Conservation (phyloP, 2,329 filamentous ascomycete genomes). For the Penicillium sp. region DNA sequence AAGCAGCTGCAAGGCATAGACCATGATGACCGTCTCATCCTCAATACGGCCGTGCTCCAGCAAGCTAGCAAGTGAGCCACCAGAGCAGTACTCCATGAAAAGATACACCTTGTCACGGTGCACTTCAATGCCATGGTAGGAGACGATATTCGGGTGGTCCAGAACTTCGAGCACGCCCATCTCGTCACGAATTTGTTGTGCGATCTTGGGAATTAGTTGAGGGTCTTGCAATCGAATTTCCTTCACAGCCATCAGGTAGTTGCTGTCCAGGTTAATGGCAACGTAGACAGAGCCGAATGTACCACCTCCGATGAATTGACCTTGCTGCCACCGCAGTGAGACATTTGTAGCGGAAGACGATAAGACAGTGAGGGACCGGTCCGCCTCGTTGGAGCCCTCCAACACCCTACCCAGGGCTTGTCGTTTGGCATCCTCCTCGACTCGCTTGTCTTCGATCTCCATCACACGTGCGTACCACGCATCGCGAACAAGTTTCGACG, state of each 20-base stretch:
- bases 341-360: constrained; percentile 94
- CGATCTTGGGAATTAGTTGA: constrained; percentile 90
- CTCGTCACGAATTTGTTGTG: constrained; percentile 90
- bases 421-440: constrained; percentile 76
- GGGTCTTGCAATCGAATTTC: constrained; percentile 97
- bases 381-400: constrained; percentile 92
- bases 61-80: constrained; percentile 82
- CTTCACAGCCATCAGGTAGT: constrained; percentile 96
- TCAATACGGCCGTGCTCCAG: constrained; percentile 96
- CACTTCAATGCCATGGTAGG: constrained; percentile 96
- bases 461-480: constrained; percentile 71
- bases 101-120: constrained; percentile 99
- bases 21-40: constrained; percentile 96
- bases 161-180: constrained; percentile 95
- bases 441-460: constrained; percentile 73
- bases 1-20: constrained; percentile 89
- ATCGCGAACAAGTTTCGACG: constrained; percentile 67
- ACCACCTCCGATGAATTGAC: constrained; percentile 94
- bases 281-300: constrained; percentile 98
- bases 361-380: constrained; percentile 88
- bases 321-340: constrained; percentile 95
- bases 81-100: constrained; percentile 99
- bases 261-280: constrained; percentile 93
- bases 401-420: constrained; percentile 86
- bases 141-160: constrained; percentile 96